Conservation (phyloP, 202 grass and related monocot species). For the Schoenoplectus triqueter region DNA sequence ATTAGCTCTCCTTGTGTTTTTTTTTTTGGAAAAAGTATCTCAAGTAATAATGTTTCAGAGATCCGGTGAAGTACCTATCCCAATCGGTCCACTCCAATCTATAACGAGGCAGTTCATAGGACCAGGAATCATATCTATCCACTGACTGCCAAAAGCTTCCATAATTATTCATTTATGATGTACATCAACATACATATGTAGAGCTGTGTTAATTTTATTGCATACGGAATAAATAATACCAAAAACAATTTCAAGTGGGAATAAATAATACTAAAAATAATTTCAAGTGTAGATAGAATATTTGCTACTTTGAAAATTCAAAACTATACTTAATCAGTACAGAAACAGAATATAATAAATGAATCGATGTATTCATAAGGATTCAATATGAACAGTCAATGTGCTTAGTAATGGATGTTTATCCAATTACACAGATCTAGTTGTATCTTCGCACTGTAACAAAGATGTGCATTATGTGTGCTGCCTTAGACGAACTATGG, state of each 20-base stretch:
- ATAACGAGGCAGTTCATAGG: not conserved
- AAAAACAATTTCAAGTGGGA: too few relatives aligned
- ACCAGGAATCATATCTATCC: not conserved
- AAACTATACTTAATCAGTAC: not conserved
- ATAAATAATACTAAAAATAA: too few relatives aligned
- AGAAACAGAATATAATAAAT: not conserved
- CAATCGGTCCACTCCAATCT: not conserved
- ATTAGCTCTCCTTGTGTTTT: too few relatives aligned
- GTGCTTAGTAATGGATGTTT: not conserved
- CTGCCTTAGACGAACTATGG: too few relatives aligned
- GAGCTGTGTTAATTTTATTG: too few relatives aligned
- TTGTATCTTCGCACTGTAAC: not conserved
- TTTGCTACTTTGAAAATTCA: too few relatives aligned
- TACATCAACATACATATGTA: not conserved
- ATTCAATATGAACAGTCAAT: not conserved
- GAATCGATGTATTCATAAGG: not conserved
- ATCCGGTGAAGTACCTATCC: not conserved
- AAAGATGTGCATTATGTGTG: not conserved
- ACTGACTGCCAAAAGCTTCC: not conserved
- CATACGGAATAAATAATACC: too few relatives aligned
- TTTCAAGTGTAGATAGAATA: too few relatives aligned
- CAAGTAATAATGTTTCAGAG: too few relatives aligned
- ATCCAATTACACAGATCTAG: not conserved
- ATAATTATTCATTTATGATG: not conserved
- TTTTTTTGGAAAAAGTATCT: too few relatives aligned